Evolutionary conservation across 2,329 filamentous ascomycete genomes (phyloP).

Genomic region (Penicillium glabrum): DNA sequence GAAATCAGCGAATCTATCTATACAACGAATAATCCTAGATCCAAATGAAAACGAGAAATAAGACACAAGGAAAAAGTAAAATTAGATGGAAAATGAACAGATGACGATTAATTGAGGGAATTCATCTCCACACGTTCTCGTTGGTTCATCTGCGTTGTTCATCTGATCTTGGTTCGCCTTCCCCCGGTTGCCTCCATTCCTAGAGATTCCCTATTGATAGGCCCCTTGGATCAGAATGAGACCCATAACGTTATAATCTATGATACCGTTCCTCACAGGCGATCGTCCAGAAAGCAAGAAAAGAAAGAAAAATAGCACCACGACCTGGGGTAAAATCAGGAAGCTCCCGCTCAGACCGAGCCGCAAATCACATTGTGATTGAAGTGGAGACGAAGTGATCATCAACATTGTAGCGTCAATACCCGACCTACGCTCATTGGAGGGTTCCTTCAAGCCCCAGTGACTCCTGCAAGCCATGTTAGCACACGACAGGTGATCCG

Average conservation of each 20-base stretch:
- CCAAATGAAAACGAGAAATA: not conserved
- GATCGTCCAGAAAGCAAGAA: not conserved
- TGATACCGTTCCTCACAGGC: not conserved
- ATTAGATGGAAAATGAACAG: not conserved
- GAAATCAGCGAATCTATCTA: not conserved
- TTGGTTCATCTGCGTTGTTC: slow-evolving; percentile 11
- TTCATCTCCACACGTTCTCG: slow-evolving; percentile 4
- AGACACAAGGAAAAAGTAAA: not conserved
- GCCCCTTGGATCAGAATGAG: not conserved
- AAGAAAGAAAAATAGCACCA: not conserved
- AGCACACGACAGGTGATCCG: not conserved
- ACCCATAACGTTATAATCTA: not conserved
- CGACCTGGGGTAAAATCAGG: not conserved
- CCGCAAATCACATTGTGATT: slow-evolving; percentile 19
- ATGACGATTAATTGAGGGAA: slow-evolving; percentile 1
- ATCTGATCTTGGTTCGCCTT: slow-evolving; percentile 20
- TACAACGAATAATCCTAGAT: not conserved
- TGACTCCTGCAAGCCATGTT: slow-evolving; percentile 28
- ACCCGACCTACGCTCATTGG: slow-evolving; percentile 19
- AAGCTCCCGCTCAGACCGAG: slow-evolving; percentile 12
- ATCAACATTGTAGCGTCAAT: slow-evolving; percentile 12
- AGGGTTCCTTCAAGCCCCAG: slow-evolving; percentile 39
- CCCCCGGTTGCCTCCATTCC: slow-evolving; percentile 22
- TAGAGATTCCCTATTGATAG: not conserved
- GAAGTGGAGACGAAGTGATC: slow-evolving; percentile 19